These are phyloP conservation scores for Vigna hirtella DNA, from an alignment of 306 rosid genomes.

Conservation along the genomic window DNA sequence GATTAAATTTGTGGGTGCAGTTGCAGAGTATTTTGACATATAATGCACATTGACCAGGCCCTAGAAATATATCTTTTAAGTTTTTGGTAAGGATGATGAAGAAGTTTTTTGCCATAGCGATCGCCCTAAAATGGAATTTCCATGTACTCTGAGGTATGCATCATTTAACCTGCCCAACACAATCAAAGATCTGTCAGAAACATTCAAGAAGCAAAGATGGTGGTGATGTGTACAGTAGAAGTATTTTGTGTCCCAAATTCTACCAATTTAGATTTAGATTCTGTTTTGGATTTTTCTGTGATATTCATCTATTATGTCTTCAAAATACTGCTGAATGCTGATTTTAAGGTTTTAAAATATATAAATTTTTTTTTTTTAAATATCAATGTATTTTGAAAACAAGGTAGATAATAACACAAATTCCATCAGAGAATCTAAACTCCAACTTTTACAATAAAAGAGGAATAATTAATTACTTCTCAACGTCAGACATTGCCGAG, in stretches of 20 bases:
- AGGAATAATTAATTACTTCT: constrained; percentile 49
- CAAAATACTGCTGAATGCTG: no score
- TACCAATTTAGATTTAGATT: no score
- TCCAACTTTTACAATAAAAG: no score
- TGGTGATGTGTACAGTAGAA: background rate
- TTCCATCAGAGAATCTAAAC: no score
- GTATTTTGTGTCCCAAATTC: no score
- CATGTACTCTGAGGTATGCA: constrained; percentile 76
- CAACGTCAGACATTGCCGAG: constrained; percentile 73
- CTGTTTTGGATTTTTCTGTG: no score
- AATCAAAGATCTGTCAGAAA: constrained; percentile 43
- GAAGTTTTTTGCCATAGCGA: constrained; percentile 45
- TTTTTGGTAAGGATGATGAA: constrained; percentile 38
- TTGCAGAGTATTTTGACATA: constrained; percentile 29
- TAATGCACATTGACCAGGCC: background rate
- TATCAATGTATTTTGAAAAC: no score
- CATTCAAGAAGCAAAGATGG: constrained; percentile 25
- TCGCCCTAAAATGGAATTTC: constrained; percentile 50
- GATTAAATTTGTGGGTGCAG: background rate
- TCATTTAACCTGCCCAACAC: constrained; percentile 73
- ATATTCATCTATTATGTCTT: no score
- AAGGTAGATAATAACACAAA: no score
- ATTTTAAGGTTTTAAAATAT: no score
- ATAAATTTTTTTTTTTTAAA: no score
- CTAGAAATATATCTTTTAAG: constrained; percentile 38